Conservation (phyloP, 2,329 filamentous ascomycete genomes). For the Cladorrhinum sp. region DNA sequence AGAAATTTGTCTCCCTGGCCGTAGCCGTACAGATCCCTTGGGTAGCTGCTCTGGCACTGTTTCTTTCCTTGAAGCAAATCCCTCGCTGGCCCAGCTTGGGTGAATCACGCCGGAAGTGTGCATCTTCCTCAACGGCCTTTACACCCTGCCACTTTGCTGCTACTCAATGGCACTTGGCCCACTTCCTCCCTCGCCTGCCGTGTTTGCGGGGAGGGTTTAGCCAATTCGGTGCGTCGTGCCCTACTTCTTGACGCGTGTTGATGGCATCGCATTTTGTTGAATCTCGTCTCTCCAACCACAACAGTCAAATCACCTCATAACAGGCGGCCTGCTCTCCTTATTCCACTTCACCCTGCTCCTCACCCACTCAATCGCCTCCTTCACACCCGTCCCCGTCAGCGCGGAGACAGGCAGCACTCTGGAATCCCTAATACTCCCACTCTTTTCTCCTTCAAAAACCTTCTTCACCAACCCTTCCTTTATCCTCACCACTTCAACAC, state of each 20-base stretch:
- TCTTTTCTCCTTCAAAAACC: constrained; percentile 93
- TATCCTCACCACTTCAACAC: constrained; percentile 93
- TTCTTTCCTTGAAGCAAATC: no score
- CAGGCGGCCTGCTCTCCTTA: constrained; percentile 84
- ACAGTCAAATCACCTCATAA: constrained; percentile 70
- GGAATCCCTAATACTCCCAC: constrained; percentile 80
- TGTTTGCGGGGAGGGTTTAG: no score
- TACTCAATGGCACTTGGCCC: no score
- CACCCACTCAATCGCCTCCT: constrained; percentile 96
- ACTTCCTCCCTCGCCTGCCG: no score
- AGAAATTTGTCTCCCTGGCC: no score
- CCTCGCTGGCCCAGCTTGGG: no score
- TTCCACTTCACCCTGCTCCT: constrained; percentile 93
- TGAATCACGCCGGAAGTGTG: no score
- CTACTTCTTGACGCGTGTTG: neutral
- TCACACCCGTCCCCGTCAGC: constrained; percentile 81
- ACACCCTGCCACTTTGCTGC: no score
- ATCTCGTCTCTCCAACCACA: neutral
- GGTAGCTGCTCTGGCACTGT: no score
- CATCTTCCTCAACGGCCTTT: no score
- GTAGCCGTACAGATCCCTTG: no score
- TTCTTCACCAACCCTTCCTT: constrained; percentile 95
- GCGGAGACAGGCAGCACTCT: constrained; percentile 88
- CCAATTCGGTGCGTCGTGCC: neutral
- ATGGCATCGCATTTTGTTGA: neutral